Conservation (phyloP, 495 filamentous ascomycete species). For the Xylaria scruposa region DNA sequence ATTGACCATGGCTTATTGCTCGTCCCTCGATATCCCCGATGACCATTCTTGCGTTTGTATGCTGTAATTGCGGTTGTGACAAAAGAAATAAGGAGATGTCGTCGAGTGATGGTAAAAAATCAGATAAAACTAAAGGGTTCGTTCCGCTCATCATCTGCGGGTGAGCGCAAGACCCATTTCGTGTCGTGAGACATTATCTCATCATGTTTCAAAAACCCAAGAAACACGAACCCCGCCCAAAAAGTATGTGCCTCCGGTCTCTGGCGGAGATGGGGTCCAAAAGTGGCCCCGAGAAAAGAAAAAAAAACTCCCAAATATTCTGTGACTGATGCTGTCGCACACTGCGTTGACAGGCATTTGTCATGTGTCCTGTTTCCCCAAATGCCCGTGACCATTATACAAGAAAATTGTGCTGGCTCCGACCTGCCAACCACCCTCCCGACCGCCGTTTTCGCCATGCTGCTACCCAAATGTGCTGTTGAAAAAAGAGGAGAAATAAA, state of each 20-base stretch:
- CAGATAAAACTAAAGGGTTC: neutral
- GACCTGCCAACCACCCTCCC: conserved; percentile 23
- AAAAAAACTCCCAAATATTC: conserved; percentile 26
- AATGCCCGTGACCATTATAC: conserved; percentile 42
- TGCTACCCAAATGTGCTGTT: conserved; percentile 37
- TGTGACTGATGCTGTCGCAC: conserved; percentile 26
- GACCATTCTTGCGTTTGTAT: conserved; percentile 16
- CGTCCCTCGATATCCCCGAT: conserved; percentile 18
- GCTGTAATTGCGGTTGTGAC: neutral
- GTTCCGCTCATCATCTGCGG: conserved; percentile 25
- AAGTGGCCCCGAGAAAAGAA: conserved; percentile 27
- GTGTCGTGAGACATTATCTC: conserved; percentile 41
- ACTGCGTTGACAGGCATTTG: conserved; percentile 26
- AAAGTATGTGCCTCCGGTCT: conserved; percentile 22
- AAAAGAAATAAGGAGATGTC: conserved; percentile 7
- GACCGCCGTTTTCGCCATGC: conserved; percentile 45
- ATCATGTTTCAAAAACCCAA: conserved; percentile 30
- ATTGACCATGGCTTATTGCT: neutral
- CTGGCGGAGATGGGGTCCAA: conserved; percentile 24
- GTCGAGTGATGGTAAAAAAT: neutral
- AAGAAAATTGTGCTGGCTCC: conserved; percentile 37
- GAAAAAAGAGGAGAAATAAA: conserved; percentile 35
- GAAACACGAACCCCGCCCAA: conserved; percentile 26
- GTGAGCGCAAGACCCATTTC: conserved; percentile 30
- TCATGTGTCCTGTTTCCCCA: conserved; percentile 31